A percentile compares a stretch with the other conserved stretches of the same genome.
Evolutionary conservation across 345 rosid species (phyloP).

Genomic region (Syzygium jambos): DNA sequence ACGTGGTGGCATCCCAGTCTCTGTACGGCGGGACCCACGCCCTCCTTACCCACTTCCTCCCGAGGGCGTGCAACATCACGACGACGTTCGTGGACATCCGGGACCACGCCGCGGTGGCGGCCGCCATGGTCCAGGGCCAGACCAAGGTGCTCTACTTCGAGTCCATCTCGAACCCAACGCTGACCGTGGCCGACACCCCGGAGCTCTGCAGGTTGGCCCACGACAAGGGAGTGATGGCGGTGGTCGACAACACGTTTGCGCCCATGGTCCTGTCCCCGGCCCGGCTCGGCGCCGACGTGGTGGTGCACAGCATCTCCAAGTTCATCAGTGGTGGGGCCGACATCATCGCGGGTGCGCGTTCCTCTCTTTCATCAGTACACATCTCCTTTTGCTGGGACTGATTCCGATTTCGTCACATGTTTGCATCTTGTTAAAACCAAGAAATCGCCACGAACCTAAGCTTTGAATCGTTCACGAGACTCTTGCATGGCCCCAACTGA

Average conservation of each 20-base stretch:
- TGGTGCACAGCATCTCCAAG: slow-evolving; percentile 85
- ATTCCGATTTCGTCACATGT: neutral
- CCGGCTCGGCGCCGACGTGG: slow-evolving; percentile 86
- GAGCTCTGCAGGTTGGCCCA: slow-evolving; percentile 73
- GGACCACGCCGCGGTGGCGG: slow-evolving; percentile 43
- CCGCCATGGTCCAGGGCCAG: slow-evolving; percentile 50
- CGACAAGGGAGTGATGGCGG: slow-evolving; percentile 65
- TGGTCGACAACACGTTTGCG: slow-evolving; percentile 88
- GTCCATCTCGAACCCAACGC: slow-evolving; percentile 80
- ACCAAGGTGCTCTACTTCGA: slow-evolving; percentile 84
- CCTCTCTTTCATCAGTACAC: neutral
- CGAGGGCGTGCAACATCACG: slow-evolving; percentile 74
- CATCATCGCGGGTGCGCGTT: slow-evolving; percentile 67
- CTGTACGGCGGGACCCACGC: slow-evolving; percentile 98
- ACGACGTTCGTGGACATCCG: slow-evolving; percentile 74
- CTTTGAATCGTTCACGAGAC: neutral
- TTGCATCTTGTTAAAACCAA: neutral
- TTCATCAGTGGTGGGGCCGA: slow-evolving; percentile 97
- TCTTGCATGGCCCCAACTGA: neutral
- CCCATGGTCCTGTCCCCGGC: slow-evolving; percentile 96
- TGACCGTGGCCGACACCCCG: slow-evolving; percentile 70
- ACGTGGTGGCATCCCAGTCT: slow-evolving; percentile 72
- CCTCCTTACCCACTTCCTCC: slow-evolving; percentile 69
- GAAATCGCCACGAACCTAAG: neutral
- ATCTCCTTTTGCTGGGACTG: neutral